phyloP scores from a whole-genome alignment of 768 basidiomycete species.

The Hydnum rufescens region DNA sequence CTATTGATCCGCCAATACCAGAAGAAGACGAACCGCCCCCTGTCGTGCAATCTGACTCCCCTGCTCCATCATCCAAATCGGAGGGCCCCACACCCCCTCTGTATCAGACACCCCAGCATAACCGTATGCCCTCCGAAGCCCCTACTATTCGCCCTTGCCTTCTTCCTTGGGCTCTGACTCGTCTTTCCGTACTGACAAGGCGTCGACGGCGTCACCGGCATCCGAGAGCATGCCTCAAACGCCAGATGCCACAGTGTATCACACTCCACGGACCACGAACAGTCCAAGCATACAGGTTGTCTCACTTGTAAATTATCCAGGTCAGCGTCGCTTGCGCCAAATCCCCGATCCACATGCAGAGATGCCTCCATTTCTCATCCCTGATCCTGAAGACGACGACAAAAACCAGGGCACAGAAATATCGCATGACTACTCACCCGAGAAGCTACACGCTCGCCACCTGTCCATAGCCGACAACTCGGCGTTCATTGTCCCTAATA shows the following conservation, averaged over 20 bases:
- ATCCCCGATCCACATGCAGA: neutral
- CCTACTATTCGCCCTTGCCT: neutral
- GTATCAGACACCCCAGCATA: neutral
- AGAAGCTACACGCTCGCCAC: neutral
- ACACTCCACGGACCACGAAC: neutral
- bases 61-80: neutral
- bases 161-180: neutral
- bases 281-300: neutral
- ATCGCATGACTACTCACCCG: neutral
- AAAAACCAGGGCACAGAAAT: neutral
- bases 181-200: neutral
- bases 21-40: neutral
- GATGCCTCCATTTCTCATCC: neutral
- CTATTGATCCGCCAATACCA: neutral
- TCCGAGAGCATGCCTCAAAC: neutral
- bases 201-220: neutral
- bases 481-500: neutral
- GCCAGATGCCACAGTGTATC: neutral
- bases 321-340: neutral
- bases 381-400: neutral
- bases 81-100: neutral
- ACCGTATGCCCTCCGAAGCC: neutral
- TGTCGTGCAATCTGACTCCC: neutral
- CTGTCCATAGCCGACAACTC: neutral
- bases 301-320: neutral